phyloP scores from a whole-genome alignment of 306 rosid genomes.

The Arachis hypogaea region DNA sequence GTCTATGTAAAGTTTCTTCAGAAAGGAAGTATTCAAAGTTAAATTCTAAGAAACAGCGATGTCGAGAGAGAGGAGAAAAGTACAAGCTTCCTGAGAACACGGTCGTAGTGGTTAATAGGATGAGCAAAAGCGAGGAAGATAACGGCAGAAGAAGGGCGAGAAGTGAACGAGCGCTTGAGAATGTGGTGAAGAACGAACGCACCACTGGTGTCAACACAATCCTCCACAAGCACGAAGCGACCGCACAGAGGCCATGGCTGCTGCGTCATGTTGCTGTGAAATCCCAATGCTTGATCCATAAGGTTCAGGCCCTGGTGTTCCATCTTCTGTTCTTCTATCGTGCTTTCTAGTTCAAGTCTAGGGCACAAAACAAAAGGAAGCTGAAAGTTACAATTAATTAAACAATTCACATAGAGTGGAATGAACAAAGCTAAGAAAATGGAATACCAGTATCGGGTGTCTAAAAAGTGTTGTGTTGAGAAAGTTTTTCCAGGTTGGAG shows the following conservation, averaged over 20 bases:
- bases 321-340: slow-evolving; percentile 40
- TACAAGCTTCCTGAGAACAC: slow-evolving; percentile 83
- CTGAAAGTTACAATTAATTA: neutral
- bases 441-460: no score
- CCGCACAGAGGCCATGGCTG: slow-evolving; percentile 49
- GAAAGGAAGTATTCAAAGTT: neutral
- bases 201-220: slow-evolving; percentile 78
- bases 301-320: slow-evolving; percentile 49
- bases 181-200: slow-evolving; percentile 89
- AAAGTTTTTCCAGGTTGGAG: no score
- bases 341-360: neutral
- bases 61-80: neutral
- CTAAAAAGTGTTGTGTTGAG: no score
- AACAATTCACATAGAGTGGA: no score
- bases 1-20: no score
- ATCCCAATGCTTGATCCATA: slow-evolving; percentile 71
- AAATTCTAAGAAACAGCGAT: neutral
- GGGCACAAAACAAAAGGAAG: neutral
- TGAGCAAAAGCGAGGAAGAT: slow-evolving; percentile 78
- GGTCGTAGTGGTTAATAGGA: slow-evolving; percentile 80
- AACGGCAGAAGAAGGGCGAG: slow-evolving; percentile 55
- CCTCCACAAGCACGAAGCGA: slow-evolving; percentile 68
- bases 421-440: no score
- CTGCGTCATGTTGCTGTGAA: slow-evolving; percentile 20
- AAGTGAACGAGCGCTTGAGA: slow-evolving; percentile 66